Evolutionary conservation across 768 basidiomycete genomes (phyloP).

Genomic region (Tricholoma sp.): DNA sequence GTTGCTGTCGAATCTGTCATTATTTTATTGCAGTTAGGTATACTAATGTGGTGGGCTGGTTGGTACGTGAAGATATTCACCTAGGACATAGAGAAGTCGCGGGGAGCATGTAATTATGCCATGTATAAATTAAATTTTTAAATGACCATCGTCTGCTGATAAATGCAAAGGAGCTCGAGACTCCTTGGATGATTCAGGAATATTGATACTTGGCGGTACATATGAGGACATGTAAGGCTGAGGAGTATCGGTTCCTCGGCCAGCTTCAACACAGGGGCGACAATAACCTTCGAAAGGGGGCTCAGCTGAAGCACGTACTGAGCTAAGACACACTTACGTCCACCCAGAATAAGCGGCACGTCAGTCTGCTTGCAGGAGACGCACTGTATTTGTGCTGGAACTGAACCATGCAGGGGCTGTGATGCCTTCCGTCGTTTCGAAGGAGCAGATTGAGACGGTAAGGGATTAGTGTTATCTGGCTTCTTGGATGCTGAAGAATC

Average conservation of each 20-base stretch:
- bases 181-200: not conserved
- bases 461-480: not conserved
- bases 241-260: slow-evolving; percentile 25
- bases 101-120: slow-evolving; percentile 1
- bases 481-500: slow-evolving; percentile 8
- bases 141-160: no score
- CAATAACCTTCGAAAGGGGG: slow-evolving; percentile 49
- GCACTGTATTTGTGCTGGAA: slow-evolving; percentile 37
- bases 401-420: slow-evolving; percentile 25
- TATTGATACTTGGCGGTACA: not conserved
- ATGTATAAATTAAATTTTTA: not conserved
- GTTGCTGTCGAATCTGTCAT: slow-evolving; percentile 55
- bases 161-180: not conserved
- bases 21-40: slow-evolving; percentile 52
- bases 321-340: slow-evolving; percentile 44
- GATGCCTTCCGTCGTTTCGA: slow-evolving; percentile 38
- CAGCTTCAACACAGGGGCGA: slow-evolving; percentile 59
- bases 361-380: slow-evolving; percentile 58
- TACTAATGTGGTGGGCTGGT: slow-evolving; percentile 70
- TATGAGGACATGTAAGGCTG: slow-evolving; percentile 8
- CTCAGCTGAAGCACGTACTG: not conserved
- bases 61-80: slow-evolving; percentile 55
- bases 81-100: slow-evolving; percentile 12
- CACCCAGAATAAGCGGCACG: slow-evolving; percentile 73
- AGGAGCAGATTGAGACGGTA: slow-evolving; percentile 11